A percentile compares a stretch with the other conserved stretches of the same genome.
phyloP scores from a whole-genome alignment of 306 rosid genomes.

The Gleditsia sinensis region DNA sequence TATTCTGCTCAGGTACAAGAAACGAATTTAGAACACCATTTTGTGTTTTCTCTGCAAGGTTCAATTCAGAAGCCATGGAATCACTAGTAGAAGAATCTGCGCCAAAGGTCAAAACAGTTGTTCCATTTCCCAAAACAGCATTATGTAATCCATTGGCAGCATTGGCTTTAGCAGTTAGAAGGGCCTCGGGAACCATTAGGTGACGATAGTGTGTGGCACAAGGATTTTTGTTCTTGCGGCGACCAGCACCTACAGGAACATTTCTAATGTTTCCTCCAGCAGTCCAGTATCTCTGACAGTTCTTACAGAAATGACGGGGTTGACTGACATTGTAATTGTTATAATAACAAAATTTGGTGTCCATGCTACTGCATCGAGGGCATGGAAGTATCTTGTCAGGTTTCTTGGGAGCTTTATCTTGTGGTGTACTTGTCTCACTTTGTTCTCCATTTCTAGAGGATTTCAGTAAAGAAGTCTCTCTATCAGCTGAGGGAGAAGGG shows the following conservation, averaged over 20 bases:
- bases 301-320: constrained; percentile 93
- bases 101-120: constrained; percentile 63
- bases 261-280: constrained; percentile 89
- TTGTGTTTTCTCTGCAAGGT: constrained; percentile 44
- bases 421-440: constrained; percentile 47
- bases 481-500: constrained; percentile 55
- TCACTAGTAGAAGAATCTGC: constrained; percentile 60
- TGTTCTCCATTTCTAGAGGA: constrained; percentile 54
- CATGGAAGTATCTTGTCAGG: constrained; percentile 79
- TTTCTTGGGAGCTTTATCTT: constrained; percentile 63
- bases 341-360: constrained; percentile 86
- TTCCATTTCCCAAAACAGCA: constrained; percentile 41
- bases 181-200: constrained; percentile 49
- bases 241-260: constrained; percentile 86
- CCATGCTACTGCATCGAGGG: constrained; percentile 89
- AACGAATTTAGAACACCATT: constrained; percentile 37
- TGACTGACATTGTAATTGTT: constrained; percentile 88
- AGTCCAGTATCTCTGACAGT: constrained; percentile 94
- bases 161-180: constrained; percentile 41
- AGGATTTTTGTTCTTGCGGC: constrained; percentile 75
- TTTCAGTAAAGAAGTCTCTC: constrained; percentile 49
- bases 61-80: constrained; percentile 62
- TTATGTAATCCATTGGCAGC: constrained; percentile 40
- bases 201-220: constrained; percentile 51
- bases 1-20: constrained; percentile 41